Evolutionary conservation across 192 early-diverging fungal genomes (phyloP), one percentile per base, ranked within the genome.

Genomic region (Coemansia sp.): DNA sequence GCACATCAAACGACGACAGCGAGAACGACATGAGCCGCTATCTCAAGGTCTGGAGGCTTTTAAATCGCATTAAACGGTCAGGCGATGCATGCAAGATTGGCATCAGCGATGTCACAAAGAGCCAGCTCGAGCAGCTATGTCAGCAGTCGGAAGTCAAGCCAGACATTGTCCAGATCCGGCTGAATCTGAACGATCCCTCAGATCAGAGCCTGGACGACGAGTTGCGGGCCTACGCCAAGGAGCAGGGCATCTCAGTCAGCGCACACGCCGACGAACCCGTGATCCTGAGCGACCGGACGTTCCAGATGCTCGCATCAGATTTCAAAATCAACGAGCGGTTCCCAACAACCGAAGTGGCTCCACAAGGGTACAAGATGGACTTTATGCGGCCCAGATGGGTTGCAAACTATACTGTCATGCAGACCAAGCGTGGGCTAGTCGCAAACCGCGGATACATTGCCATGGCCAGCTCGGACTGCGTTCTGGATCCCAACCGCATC

Each of bases 401-500:
- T 1, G 71, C 62, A 33, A 80, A 67, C 44, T 80, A 80, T 46
- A 80, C 48, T 23, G 67, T 80, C 12, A 39, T 63, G 23, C 62
- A 69, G 37, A 61, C 56, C 14, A 70, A 62, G 57, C 55, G 70
- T 15, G 71, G 71, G 0, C 57, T 80, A 48, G 61, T 80, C 1
- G 71, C 69, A 5, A 73, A 72, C 63, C 67, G 76, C 30, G 76
- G 76, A 8, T 79, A 73, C 58, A 79, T 79, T 43, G 70, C 63
- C 40, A 79, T 79, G 76, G 71, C 71, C 42, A 79, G 76, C 70
- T 73, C 70, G 12, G 76, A 79, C 71, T 66, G 62, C 15, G 70
- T 72, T 0, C 51, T 69, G 23, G 71, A 79, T 41, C 76, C 76
- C 0, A 73, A 73, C 57, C 53, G 61, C 15, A 59, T 69, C 2